Evolutionary conservation across 106 monocot species (phyloP).

Genomic region (Dendrobium chrysotoxum): DNA sequence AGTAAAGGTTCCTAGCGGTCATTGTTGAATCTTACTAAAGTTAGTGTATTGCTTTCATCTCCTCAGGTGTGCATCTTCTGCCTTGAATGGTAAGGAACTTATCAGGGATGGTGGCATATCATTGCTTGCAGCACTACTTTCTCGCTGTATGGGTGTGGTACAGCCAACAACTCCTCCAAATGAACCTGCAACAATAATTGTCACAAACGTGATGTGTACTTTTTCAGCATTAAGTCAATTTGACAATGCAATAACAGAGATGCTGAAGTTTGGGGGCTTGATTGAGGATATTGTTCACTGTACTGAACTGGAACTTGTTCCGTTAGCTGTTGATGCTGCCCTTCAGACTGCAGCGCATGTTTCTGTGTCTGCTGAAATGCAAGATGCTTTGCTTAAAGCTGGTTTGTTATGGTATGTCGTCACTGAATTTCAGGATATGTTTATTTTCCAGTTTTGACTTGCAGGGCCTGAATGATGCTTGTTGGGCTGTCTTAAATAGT

Average conservation of each 20-base stretch:
- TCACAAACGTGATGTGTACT: constrained; percentile 88
- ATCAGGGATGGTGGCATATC: constrained; percentile 96
- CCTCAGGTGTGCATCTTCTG: constrained; percentile 87
- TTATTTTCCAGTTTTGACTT: not conserved
- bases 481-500: too few relatives aligned
- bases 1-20: not conserved
- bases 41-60: constrained; percentile 5
- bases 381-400: constrained; percentile 76
- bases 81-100: constrained; percentile 94
- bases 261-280: constrained; percentile 85
- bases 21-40: constrained; percentile 1
- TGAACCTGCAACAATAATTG: constrained; percentile 87
- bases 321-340: constrained; percentile 91
- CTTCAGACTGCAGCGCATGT: constrained; percentile 86
- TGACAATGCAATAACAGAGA: constrained; percentile 80
- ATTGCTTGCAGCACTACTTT: constrained; percentile 83
- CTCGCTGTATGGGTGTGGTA: constrained; percentile 89
- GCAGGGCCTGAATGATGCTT: too few relatives aligned
- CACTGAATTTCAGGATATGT: not conserved
- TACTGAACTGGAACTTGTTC: constrained; percentile 81
- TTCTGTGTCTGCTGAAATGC: constrained; percentile 73
- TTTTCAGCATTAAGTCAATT: constrained; percentile 91
- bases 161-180: constrained; percentile 89
- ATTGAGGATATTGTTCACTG: constrained; percentile 89
- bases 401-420: constrained; percentile 78